These are phyloP conservation scores for Nakazawaea holstii DNA, from an alignment of 805 yeast species.

Conservation along the genomic window DNA sequence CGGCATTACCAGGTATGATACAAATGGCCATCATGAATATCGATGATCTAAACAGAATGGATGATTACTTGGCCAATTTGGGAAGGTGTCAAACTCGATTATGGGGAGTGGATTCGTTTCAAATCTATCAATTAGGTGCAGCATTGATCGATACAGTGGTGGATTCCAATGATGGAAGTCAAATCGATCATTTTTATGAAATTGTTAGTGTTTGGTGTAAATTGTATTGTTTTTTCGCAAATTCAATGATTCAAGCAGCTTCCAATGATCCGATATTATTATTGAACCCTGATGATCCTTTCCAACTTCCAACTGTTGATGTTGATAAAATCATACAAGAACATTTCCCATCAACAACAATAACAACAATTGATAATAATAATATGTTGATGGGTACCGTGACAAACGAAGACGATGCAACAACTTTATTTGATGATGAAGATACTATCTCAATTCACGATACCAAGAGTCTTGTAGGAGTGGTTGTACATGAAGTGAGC, in stretches of 20 bases:
- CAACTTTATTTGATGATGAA: background rate
- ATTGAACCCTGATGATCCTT: slow-evolving; percentile 1
- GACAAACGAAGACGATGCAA: background rate
- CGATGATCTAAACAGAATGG: slow-evolving; percentile 51
- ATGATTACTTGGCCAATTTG: slow-evolving; percentile 53
- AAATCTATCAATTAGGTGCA: slow-evolving; percentile 66
- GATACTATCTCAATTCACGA: background rate
- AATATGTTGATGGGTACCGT: too few species aligned
- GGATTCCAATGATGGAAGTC: background rate
- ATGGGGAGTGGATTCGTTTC: slow-evolving; percentile 62
- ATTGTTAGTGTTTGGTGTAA: slow-evolving; percentile 19
- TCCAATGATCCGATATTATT: slow-evolving; percentile 15
- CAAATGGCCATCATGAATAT: slow-evolving; percentile 60
- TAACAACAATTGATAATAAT: too few species aligned
- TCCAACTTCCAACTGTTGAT: slow-evolving; percentile 1
- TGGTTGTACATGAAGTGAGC: too few species aligned
- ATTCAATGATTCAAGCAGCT: slow-evolving; percentile 21
- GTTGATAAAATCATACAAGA: slow-evolving; percentile 1
- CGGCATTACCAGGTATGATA: slow-evolving; percentile 72
- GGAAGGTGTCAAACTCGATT: slow-evolving; percentile 75
- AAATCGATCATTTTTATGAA: background rate
- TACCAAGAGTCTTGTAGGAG: too few species aligned
- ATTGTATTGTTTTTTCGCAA: slow-evolving; percentile 25
- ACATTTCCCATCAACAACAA: background rate
- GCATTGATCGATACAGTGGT: slow-evolving; percentile 59